Evolutionary conservation across 768 basidiomycete species (phyloP).

Genomic region (Termitomyces heimii): DNA sequence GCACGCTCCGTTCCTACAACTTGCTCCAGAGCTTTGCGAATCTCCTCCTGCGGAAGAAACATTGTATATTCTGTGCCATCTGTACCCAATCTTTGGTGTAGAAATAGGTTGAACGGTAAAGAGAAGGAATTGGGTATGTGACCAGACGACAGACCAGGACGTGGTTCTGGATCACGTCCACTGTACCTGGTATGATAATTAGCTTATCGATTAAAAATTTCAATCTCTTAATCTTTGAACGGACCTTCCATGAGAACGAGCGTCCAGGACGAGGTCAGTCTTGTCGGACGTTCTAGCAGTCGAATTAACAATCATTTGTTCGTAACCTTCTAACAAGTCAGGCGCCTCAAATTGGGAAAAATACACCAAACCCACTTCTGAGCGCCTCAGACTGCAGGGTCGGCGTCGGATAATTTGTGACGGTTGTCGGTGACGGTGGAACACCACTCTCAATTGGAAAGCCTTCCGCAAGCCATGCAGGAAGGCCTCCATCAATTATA

Average conservation of each 20-base stretch:
- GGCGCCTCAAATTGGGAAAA: slow-evolving; percentile 4
- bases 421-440: slow-evolving; percentile 19
- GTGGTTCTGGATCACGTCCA: slow-evolving; percentile 83
- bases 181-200: slow-evolving; percentile 48
- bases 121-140: slow-evolving; percentile 89
- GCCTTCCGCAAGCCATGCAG: slow-evolving; percentile 70
- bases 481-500: slow-evolving; percentile 90
- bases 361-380: slow-evolving; percentile 36
- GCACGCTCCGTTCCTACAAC: slow-evolving; percentile 55
- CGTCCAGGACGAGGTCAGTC: slow-evolving; percentile 79
- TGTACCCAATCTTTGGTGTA: slow-evolving; percentile 37
- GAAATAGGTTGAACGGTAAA: slow-evolving; percentile 76
- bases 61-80: slow-evolving; percentile 50
- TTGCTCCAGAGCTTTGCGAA: slow-evolving; percentile 55
- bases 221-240: slow-evolving; percentile 11
- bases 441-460: slow-evolving; percentile 40
- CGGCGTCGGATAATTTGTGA: slow-evolving; percentile 46
- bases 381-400: slow-evolving; percentile 42
- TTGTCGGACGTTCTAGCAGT: slow-evolving; percentile 28
- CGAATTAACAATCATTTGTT: slow-evolving; percentile 74
- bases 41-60: slow-evolving; percentile 48
- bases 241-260: slow-evolving; percentile 77
- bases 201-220: not conserved
- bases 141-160: slow-evolving; percentile 81
- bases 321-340: slow-evolving; percentile 53